Evolutionary conservation across 192 early-diverging fungal species (phyloP), one percentile per base, ranked within the genome.

Genomic region (Backusella morwellensis): DNA sequence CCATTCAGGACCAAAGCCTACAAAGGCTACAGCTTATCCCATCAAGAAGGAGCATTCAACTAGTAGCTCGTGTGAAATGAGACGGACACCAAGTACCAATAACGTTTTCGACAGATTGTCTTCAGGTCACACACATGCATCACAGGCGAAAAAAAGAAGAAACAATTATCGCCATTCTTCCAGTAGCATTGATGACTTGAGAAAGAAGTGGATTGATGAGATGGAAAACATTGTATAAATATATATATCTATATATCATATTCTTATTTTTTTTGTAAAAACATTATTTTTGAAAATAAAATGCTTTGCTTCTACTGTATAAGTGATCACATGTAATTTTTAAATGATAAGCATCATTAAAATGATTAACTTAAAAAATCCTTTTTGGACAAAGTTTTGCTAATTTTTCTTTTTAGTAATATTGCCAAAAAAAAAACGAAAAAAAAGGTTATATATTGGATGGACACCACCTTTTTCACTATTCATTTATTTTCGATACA

Each of bases 21-120:
- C 56, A 29, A 63, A 63, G 21, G 56, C 56, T 11, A 63, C 56
- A 63, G 56, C 26, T 63, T 63, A 63, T 29, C 56, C 74, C 12
- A 12, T 42, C 35, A 42, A 66, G 29, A 72, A 32, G 17, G 67
- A 74, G 8, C n/a, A 68, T 38, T 66, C 67, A 23, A 35, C 52
- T 3, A 68, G 23, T 68, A 68, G 66, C 12, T 59, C 77, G 2
- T 67, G 3, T 38, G 77, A 79, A 40, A 35, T 75, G n/a, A 68
- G 32, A 44, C 66, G 68, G 7, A 63, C 26, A 63, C 26, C 56
- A 63, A 35, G 67, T 17, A 54, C 23, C 23, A 73, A 67, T 54
- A 74, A 73, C 11, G 77, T 79, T 0, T 79, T 79, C 59, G 77
- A 79, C 6, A 66, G 77, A 21, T 32, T 79, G 19, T 73, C 77